Evolutionary conservation across 208 protist species (phyloP).

Genomic region (Leishmania major): DNA sequence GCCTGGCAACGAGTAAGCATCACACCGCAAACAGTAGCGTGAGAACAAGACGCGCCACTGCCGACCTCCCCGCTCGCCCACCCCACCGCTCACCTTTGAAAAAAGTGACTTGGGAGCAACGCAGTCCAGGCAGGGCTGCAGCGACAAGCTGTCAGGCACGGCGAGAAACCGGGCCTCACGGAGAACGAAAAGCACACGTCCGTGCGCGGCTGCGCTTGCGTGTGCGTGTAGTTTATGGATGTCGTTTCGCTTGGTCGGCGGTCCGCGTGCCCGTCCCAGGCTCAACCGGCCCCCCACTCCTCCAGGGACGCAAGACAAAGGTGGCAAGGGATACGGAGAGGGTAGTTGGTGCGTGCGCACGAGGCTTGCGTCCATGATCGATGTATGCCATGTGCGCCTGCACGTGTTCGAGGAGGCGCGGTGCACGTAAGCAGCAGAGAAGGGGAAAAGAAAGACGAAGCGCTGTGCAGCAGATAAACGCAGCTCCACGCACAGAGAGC

Average conservation of each 20-base stretch:
- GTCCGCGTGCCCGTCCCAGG: too few species aligned
- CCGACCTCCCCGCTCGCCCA: too few species aligned
- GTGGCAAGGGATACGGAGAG: background rate
- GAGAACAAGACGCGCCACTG: too few species aligned
- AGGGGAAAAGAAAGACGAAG: background rate
- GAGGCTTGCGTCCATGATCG: background rate
- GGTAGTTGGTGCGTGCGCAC: background rate
- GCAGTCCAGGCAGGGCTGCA: too few species aligned
- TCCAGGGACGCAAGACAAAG: too few species aligned
- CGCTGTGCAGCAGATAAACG: background rate
- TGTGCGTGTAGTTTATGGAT: background rate
- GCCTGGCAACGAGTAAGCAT: slow-evolving; percentile 35
- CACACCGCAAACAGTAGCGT: too few species aligned
- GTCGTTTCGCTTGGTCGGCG: too few species aligned
- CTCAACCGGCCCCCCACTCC: too few species aligned
- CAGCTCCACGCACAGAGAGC: background rate
- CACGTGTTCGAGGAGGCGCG: background rate
- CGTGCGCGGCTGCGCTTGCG: too few species aligned
- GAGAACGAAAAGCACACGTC: too few species aligned
- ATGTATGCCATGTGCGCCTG: background rate
- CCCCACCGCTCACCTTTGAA: background rate
- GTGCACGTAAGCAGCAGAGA: background rate
- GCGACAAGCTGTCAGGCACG: too few species aligned
- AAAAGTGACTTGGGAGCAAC: background rate
- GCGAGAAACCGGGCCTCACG: background rate